Conservation (phyloP, 2,329 filamentous ascomycete species). For the Aspergillus fijiensis region DNA sequence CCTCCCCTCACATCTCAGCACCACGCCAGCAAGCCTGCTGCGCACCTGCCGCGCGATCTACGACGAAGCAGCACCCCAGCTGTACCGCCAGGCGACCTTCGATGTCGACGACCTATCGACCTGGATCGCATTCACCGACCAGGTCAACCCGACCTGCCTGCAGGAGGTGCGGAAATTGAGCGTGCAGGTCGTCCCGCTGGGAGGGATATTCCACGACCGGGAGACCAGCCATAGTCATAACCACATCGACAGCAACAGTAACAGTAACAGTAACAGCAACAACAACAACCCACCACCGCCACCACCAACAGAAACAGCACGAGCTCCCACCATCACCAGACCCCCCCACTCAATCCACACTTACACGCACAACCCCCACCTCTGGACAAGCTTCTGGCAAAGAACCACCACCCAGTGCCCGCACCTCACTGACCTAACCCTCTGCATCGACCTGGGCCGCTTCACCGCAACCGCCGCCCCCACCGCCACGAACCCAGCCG, state of each 20-base stretch:
- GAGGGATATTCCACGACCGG: background rate
- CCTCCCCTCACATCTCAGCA: conserved; percentile 27
- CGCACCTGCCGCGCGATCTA: conserved; percentile 37
- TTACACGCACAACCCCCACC: background rate
- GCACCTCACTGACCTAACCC: conserved; percentile 20
- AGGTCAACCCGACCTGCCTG: conserved; percentile 19
- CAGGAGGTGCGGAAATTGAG: background rate
- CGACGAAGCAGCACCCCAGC: conserved; percentile 31
- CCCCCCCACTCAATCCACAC: background rate
- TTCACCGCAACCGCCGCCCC: conserved; percentile 20
- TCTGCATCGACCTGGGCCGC: conserved; percentile 34
- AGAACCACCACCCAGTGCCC: conserved; percentile 20
- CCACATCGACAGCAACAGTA: too few relatives aligned
- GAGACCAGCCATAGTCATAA: too few relatives aligned
- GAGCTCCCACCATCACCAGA: too few relatives aligned
- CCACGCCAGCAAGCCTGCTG: conserved; percentile 27
- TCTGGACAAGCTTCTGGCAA: conserved; percentile 35
- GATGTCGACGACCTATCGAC: conserved; percentile 40
- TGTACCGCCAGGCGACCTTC: conserved; percentile 32
- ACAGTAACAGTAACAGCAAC: too few relatives aligned
- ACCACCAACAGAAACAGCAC: too few relatives aligned
- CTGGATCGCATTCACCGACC: conserved; percentile 33
- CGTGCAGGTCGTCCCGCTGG: background rate
- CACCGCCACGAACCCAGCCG: too few relatives aligned
- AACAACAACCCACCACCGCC: too few relatives aligned